Evolutionary conservation across 2,329 filamentous ascomycete genomes (phyloP).

Genomic region (Remersonia thermophila): DNA sequence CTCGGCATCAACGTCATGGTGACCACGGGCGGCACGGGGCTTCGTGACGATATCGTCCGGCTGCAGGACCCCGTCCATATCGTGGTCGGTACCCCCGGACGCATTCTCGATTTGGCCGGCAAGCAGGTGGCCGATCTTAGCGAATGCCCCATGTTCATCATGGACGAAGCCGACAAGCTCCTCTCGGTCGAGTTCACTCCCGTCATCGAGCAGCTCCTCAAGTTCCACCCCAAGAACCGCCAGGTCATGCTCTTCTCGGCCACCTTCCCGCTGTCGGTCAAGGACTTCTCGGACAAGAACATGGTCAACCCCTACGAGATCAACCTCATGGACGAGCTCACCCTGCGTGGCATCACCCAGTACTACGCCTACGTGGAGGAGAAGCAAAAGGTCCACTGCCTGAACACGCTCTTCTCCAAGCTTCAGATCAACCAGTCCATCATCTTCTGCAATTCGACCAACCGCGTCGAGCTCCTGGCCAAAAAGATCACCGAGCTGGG

Average conservation of each 20-base stretch:
- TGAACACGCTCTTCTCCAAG: constrained; percentile 98
- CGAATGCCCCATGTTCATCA: constrained; percentile 94
- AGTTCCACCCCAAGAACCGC: constrained; percentile 91
- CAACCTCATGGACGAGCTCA: constrained; percentile 98
- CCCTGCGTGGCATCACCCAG: constrained; percentile 92
- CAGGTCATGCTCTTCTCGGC: constrained; percentile 99
- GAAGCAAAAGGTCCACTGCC: constrained; percentile 96
- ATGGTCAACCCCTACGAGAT: constrained; percentile 96
- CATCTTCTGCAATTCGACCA: constrained; percentile 99
- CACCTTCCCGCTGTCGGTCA: constrained; percentile 93
- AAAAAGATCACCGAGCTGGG: constrained; percentile 99
- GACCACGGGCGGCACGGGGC: constrained; percentile 86
- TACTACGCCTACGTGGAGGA: constrained; percentile 99
- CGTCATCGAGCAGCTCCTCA: constrained; percentile 88
- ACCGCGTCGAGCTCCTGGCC: constrained; percentile 89
- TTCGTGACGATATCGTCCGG: constrained; percentile 94
- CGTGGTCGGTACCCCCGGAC: constrained; percentile 89
- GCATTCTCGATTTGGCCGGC: constrained; percentile 90
- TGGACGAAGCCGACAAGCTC: constrained; percentile 98
- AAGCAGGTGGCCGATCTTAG: constrained; percentile 95
- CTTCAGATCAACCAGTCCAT: constrained; percentile 99
- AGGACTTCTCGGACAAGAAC: constrained; percentile 96
- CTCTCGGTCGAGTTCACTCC: constrained; percentile 94
- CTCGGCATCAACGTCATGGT: constrained; percentile 98
- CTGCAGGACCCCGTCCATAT: constrained; percentile 92